These are phyloP conservation scores for Globisporangium perplexum DNA, from an alignment of 352 stramenopile genomes.

Conservation along the genomic window DNA sequence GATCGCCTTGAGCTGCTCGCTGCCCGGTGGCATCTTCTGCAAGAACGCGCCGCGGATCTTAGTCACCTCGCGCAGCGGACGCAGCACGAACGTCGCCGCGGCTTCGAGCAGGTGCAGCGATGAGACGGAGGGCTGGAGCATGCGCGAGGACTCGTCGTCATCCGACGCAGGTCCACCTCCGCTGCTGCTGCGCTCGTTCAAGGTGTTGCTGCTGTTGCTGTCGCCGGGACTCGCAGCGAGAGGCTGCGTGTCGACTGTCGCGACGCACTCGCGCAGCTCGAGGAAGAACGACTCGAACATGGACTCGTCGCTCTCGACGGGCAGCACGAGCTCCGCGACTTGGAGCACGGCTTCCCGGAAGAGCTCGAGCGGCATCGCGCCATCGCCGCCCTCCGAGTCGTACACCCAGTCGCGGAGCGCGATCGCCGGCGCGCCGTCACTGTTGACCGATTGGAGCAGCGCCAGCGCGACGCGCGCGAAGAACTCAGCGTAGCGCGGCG, in stretches of 20 bases:
- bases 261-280: conserved; percentile 49
- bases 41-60: conserved; percentile 56
- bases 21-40: conserved; percentile 42
- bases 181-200: no score
- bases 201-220: background rate
- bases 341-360: conserved; percentile 63
- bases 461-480: conserved; percentile 56
- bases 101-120: conserved; percentile 9
- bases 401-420: conserved; percentile 67
- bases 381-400: conserved; percentile 29
- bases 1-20: conserved; percentile 40
- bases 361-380: conserved; percentile 28
- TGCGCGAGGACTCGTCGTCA: background rate
- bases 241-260: conserved; percentile 2
- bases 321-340: conserved; percentile 52
- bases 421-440: conserved; percentile 26
- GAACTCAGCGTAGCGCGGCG: conserved; percentile 41
- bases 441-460: conserved; percentile 43
- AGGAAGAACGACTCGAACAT: conserved; percentile 45
- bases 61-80: conserved; percentile 29
- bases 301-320: conserved; percentile 42
- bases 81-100: conserved; percentile 16
- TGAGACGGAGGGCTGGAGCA: conserved; percentile 6
- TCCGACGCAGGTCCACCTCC: background rate
- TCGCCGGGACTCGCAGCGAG: background rate